Conservation (phyloP, 2,329 filamentous ascomycete genomes). For the Trichophyton benhamiae region DNA sequence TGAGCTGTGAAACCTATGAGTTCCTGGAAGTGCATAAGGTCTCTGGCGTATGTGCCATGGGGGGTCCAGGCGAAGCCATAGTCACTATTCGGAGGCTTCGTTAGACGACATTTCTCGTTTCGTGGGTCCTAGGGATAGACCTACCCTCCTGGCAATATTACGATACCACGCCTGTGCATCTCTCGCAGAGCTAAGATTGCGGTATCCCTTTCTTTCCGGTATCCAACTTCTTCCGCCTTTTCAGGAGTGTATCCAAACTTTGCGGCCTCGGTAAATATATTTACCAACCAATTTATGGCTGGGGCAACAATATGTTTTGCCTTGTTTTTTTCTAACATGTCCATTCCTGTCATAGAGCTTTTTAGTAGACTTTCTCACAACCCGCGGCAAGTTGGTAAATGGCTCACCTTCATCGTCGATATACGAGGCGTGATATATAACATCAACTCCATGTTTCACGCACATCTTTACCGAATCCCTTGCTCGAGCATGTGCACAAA, state of each 20-base stretch:
- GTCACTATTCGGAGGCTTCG: constrained; percentile 19
- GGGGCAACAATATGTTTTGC: constrained; percentile 32
- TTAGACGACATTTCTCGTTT: neutral
- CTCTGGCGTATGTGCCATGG: constrained; percentile 38
- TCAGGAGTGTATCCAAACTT: constrained; percentile 33
- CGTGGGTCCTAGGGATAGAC: neutral
- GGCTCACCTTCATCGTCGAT: constrained; percentile 28
- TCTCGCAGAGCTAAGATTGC: constrained; percentile 32
- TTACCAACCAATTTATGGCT: constrained; percentile 34
- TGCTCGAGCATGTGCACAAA: constrained; percentile 37
- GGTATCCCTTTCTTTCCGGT: constrained; percentile 32
- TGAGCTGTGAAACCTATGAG: constrained; percentile 35
- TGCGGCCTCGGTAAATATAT: constrained; percentile 28
- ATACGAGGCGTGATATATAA: constrained; percentile 38
- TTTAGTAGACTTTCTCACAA: neutral
- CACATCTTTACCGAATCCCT: constrained; percentile 36
- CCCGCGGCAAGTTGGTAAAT: neutral
- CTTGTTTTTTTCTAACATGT: constrained; percentile 28
- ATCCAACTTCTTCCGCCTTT: constrained; percentile 35
- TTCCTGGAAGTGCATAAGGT: constrained; percentile 37
- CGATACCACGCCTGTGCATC: constrained; percentile 36
- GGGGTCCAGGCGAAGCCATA: constrained; percentile 40
- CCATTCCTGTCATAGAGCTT: constrained; percentile 18
- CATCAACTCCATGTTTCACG: constrained; percentile 35
- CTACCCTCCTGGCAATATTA: constrained; percentile 33